Evolutionary conservation across 441 rosid species (phyloP).

Genomic region (Aleurites moluccanus): DNA sequence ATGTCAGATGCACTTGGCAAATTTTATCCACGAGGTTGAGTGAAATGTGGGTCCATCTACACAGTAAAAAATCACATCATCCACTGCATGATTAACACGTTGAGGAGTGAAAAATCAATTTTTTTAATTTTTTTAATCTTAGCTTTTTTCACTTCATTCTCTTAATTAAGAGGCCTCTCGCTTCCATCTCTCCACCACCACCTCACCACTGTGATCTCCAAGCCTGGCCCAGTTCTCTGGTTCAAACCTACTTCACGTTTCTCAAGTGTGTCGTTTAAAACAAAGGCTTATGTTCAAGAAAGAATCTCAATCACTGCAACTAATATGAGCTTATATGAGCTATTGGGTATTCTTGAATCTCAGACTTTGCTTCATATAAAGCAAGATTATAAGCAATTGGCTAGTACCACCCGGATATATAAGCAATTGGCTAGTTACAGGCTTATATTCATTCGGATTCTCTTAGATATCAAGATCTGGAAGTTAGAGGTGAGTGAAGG

Average conservation of each 20-base stretch:
- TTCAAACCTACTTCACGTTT: conserved; percentile 30
- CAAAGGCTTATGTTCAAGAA: conserved; percentile 40
- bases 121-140: too few species aligned
- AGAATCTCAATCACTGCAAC: conserved; percentile 14
- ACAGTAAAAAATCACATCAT: too few species aligned
- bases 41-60: too few species aligned
- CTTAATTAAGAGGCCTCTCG: conserved; percentile 47
- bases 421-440: neutral
- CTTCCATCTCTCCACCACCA: conserved; percentile 29
- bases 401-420: conserved; percentile 91
- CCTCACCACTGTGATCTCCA: conserved; percentile 10
- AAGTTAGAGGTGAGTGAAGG: conserved; percentile 65
- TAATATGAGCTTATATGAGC: conserved; percentile 63
- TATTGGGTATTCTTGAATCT: conserved; percentile 68
- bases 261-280: conserved; percentile 38
- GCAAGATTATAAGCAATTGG: conserved; percentile 89
- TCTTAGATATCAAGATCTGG: conserved; percentile 42
- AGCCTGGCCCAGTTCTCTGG: conserved; percentile 28
- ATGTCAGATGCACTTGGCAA: too few species aligned
- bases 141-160: too few species aligned
- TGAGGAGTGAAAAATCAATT: too few species aligned
- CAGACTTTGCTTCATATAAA: conserved; percentile 65
- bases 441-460: conserved; percentile 7
- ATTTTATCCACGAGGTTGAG: too few species aligned
- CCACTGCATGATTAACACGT: too few species aligned